Evolutionary conservation across 257 asterid species (phyloP).

Genomic region (Eucommia ulmoides): DNA sequence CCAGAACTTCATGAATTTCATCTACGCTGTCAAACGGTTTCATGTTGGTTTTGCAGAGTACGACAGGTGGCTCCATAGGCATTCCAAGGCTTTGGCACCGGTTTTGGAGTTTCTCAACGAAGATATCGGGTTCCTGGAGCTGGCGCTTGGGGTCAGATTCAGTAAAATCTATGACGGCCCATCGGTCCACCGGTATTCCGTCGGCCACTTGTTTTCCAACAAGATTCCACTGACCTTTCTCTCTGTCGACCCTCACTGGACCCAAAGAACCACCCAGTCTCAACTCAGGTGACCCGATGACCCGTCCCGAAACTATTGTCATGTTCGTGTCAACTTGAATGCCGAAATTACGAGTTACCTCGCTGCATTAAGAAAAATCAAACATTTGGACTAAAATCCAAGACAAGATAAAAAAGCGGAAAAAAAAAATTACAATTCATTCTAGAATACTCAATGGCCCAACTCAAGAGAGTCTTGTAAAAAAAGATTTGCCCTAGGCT

Average conservation of each 20-base stretch:
- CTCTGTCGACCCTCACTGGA: constrained; percentile 28
- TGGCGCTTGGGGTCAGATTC: neutral
- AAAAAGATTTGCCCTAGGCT: too few species aligned
- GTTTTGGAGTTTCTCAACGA: constrained; percentile 14
- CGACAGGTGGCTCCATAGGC: constrained; percentile 31
- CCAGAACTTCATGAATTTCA: constrained; percentile 25
- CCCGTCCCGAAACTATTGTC: constrained; percentile 54
- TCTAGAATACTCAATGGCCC: too few species aligned
- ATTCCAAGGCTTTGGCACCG: constrained; percentile 35
- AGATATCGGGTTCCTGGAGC: neutral
- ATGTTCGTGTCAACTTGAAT: constrained; percentile 27
- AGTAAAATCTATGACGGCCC: constrained; percentile 60
- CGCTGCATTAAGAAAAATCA: constrained; percentile 5
- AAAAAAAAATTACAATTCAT: neutral
- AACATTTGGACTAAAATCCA: too few species aligned
- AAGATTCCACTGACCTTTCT: constrained; percentile 61
- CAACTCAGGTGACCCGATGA: constrained; percentile 42
- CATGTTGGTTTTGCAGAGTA: constrained; percentile 13
- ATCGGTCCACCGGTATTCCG: constrained; percentile 32
- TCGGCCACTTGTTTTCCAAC: constrained; percentile 28
- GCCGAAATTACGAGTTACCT: constrained; percentile 25
- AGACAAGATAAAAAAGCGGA: too few species aligned
- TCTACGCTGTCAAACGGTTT: constrained; percentile 15
- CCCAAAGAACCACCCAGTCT: constrained; percentile 27
- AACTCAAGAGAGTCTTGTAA: too few species aligned